Base-by-base conservation (phyloP, 2,329 filamentous ascomycete genomes). In the Penicillium sumatraense region DNA sequence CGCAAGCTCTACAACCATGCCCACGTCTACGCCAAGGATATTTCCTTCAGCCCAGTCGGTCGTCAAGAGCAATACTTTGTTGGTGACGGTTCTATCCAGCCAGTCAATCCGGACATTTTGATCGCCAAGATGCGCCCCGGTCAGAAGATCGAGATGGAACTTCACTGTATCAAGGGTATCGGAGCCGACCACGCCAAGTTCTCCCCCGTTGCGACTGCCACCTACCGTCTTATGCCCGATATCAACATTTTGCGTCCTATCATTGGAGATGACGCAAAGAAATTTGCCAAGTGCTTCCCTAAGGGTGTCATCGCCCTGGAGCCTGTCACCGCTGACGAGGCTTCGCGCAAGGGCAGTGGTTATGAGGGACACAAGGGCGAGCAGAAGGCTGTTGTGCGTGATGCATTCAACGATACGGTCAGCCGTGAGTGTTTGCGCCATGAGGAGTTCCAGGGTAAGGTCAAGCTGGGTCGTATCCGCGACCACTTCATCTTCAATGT, bases 401-500 rank as follows among this genome's bases (percentile, higher is more conserved):
- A 98, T 73, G 80, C 93, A 1, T 96, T 97, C 87, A 90, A 89
- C 69, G 96, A 99, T 73, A 98, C 93, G 0, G 93, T 99, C 58
- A 96, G 90, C 75, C 86, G 95, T 63, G 96, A 99, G 78, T 95
- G 89, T 69, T 77, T 99, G 70, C 86, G 95, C 47, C 93, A 99
- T 72, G 83, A 88, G 23, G 95, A 98, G 77, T 98, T 99, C 78
- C 86, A 95, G 76, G 90, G 87, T 71, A 99, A 97, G 81, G 95
- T 99, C 61, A 93, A 92, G 81, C 85, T 99, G 27, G 95, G 95
- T 40, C 84, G 96, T 51, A 81, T 92, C 66, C 83, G 92, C 62
- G 95, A 99, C 74, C 96, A 99, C 78, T 99, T 99, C 75, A 98
- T 99, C 75, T 99, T 95, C 81, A 89, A 87, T 51, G 83, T 99